Conservation (phyloP, 1,284 basidiomycete species). For the Cryptococcus hybrid region DNA sequence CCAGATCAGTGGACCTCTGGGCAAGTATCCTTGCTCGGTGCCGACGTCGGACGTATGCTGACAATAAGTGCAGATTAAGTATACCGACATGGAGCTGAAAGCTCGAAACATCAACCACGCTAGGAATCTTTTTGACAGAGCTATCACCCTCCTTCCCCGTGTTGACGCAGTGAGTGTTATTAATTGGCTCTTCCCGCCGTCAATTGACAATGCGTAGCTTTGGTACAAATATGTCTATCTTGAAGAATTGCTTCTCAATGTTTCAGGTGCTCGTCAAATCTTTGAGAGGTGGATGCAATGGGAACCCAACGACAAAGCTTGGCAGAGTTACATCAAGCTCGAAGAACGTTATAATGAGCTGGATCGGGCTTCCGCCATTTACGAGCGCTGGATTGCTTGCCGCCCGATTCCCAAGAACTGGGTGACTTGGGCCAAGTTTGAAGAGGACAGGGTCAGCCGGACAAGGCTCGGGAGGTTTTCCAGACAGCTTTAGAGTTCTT, state of each 20-base stretch:
- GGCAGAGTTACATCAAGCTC: constrained; percentile 97
- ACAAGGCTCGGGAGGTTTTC: constrained; percentile 94
- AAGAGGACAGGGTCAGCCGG: constrained; percentile 85
- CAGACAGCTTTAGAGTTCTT: constrained; percentile 96
- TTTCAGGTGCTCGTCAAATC: constrained; percentile 91
- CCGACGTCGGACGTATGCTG: not conserved
- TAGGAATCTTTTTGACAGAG: constrained; percentile 94
- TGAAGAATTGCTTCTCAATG: constrained; percentile 94
- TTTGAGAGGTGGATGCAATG: constrained; percentile 99
- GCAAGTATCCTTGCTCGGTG: constrained; percentile 4
- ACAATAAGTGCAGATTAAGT: constrained; percentile 58
- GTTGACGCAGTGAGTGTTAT: constrained; percentile 60
- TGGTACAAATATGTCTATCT: constrained; percentile 99
- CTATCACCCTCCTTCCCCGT: constrained; percentile 91
- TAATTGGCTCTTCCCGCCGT: not conserved
- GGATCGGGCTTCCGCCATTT: constrained; percentile 87
- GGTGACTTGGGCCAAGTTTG: constrained; percentile 96
- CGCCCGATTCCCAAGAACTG: constrained; percentile 93
- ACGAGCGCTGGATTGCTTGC: constrained; percentile 91
- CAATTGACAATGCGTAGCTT: constrained; percentile 54
- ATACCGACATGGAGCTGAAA: constrained; percentile 98
- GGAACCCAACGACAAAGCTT: constrained; percentile 99
- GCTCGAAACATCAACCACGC: constrained; percentile 95
- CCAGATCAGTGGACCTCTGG: constrained; percentile 87
- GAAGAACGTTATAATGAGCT: constrained; percentile 91